Percentiles rank a stretch among this genome's conserved stretches.
Evolutionary conservation across 2,329 filamentous ascomycete species (phyloP).

Genomic region (Diplodia scrobiculata): DNA sequence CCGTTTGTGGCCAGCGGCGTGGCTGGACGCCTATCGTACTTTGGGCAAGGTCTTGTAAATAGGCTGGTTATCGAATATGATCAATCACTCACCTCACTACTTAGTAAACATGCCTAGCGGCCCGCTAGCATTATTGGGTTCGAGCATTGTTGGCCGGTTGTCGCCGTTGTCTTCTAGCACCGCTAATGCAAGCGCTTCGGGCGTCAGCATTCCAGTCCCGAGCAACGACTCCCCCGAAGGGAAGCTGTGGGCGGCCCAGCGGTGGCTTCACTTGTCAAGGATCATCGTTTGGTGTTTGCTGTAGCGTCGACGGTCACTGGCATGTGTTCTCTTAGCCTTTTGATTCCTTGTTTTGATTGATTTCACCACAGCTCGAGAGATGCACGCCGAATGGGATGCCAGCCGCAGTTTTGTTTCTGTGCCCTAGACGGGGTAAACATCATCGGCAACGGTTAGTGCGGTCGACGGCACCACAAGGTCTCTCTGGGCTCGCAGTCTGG

Average conservation of each 20-base stretch:
- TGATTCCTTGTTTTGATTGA: neutral
- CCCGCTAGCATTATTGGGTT: neutral
- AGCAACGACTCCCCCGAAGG: constrained; percentile 11
- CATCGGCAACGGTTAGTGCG: neutral
- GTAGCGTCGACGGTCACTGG: constrained; percentile 4
- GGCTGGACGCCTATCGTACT: constrained; percentile 38
- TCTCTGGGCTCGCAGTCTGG: constrained; percentile 26
- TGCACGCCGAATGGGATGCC: constrained; percentile 8
- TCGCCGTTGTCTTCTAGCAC: neutral
- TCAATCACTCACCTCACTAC: neutral
- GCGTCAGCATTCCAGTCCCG: constrained; percentile 1
- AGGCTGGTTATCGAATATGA: neutral
- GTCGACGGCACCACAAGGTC: constrained; percentile 10
- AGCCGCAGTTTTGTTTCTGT: constrained; percentile 11
- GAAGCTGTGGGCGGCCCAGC: neutral
- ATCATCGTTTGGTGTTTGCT: constrained; percentile 4
- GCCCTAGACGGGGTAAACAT: neutral
- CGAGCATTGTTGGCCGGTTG: neutral
- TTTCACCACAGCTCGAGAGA: neutral
- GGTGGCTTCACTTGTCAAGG: constrained; percentile 3
- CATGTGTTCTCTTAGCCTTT: neutral
- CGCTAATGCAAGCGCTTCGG: constrained; percentile 4
- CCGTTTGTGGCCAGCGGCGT: constrained; percentile 36
- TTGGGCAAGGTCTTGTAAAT: constrained; percentile 14
- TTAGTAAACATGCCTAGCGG: constrained; percentile 9